A percentile compares a stretch with the other conserved stretches of the same genome.
Conservation (phyloP, 202 grass and related monocot species). For the Cymbopogon flexuosus region DNA sequence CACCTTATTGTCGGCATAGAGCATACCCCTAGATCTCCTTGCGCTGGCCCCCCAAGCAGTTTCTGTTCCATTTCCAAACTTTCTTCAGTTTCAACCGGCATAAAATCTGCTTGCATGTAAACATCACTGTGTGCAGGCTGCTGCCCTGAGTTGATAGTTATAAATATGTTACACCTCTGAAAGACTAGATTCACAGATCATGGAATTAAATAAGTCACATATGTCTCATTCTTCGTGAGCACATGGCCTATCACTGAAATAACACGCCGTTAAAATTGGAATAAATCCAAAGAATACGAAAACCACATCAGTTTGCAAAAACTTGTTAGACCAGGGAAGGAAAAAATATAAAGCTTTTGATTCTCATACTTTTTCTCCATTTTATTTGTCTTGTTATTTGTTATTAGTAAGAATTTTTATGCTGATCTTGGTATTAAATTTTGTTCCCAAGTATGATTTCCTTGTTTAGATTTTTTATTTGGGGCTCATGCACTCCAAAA, state of each 20-base stretch:
- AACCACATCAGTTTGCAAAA: too few relatives aligned
- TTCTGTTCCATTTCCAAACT: constrained; percentile 6
- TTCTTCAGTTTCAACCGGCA: constrained; percentile 15
- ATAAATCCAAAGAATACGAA: too few relatives aligned
- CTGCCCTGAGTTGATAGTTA: background rate
- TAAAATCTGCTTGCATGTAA: background rate
- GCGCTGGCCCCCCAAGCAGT: background rate
- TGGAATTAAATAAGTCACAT: too few relatives aligned
- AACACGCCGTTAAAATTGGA: too few relatives aligned
- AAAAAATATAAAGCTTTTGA: too few relatives aligned
- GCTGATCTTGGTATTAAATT: background rate
- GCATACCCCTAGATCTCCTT: background rate
- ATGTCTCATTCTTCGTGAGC: too few relatives aligned
- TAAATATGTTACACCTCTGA: too few relatives aligned
- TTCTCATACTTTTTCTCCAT: too few relatives aligned
- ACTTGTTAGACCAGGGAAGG: too few relatives aligned
- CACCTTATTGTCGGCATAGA: background rate
- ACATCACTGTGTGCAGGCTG: background rate
- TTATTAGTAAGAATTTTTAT: background rate
- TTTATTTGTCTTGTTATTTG: background rate
- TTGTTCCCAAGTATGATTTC: background rate
- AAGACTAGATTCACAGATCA: too few relatives aligned
- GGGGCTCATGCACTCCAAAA: background rate
- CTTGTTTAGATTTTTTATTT: background rate
- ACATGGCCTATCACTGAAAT: too few relatives aligned